Base-by-base conservation (phyloP, 2,329 filamentous ascomycete genomes). In the Penicillium frequentans region DNA sequence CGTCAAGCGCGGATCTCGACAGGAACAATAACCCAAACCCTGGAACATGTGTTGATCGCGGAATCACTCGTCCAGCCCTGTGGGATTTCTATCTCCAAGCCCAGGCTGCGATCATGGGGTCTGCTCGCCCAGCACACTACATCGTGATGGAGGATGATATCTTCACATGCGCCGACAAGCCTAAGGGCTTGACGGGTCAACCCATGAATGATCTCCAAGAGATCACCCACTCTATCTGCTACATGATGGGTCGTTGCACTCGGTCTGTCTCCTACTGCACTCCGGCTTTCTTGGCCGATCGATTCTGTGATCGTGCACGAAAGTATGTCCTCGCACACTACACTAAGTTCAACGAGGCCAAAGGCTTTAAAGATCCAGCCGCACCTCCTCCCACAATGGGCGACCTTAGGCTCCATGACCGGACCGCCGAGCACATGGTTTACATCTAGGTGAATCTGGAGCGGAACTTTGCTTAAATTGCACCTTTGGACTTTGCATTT, bases 51-150 rank as follows among this genome's bases (percentile, higher is more conserved):
- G 90, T 96, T 42, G 91, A 96, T 70, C 87, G 91, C 19, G 90
- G 88, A 13, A 83, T 96, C 42, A 93, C 90, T 0, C 84, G 87
- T 64, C 84, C 84, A 3, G 81, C 84, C 1, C 83, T 86, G 63
- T 93, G 89, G 83, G 91, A 96, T 70, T 96, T 96, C 72, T 96
- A 87, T 75, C 78, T 96, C 0, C 88, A 91, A 37, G 87, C 91
- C 0, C 92, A 96, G 68, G 80, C 84, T 16, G 90, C 89, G 1
- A 77, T 96, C 2, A 86, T 93, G 70, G 91, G 91, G 1, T 96
- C 91, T 0, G 90, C 90, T 0, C 84, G 90, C 0, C 89, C 91
- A 0, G 90, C 89, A 0, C 92, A 95, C 66, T 96, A 96, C 70
- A 85, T 85, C 1, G 88, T 95, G 0, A 75, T 86, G 5, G 72